Conservation (phyloP, 352 stramenopile species). For the Pythium dissotocum region DNA sequence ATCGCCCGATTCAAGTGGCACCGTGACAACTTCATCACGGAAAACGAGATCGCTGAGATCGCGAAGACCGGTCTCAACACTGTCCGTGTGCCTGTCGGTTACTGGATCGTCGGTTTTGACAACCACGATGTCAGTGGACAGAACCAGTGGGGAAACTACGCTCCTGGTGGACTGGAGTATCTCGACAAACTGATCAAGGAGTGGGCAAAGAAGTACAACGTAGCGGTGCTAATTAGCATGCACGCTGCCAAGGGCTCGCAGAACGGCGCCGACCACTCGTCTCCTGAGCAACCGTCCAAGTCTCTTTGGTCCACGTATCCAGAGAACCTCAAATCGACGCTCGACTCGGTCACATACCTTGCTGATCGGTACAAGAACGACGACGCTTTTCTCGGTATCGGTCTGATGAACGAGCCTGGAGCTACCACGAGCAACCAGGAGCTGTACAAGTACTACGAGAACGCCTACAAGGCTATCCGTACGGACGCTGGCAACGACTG, state of each 20-base stretch:
- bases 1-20: conserved; percentile 51
- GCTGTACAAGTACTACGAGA: conserved; percentile 77
- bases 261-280: conserved; percentile 75
- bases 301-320: conserved; percentile 48
- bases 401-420: conserved; percentile 74
- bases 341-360: conserved; percentile 47
- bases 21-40: conserved; percentile 66
- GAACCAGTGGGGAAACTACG: conserved; percentile 51
- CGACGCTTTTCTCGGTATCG: conserved; percentile 72
- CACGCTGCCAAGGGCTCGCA: conserved; percentile 74
- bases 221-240: conserved; percentile 56
- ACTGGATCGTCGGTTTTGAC: conserved; percentile 79
- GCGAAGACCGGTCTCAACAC: conserved; percentile 69
- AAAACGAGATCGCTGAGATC: conserved; percentile 65
- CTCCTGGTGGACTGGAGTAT: conserved; percentile 47
- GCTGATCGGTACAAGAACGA: conserved; percentile 68
- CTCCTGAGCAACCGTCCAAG: conserved; percentile 40
- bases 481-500: conserved; percentile 52
- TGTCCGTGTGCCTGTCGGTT: conserved; percentile 76
- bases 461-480: conserved; percentile 64
- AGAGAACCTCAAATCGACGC: conserved; percentile 66
- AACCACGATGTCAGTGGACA: conserved; percentile 44
- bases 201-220: conserved; percentile 45
- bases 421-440: conserved; percentile 47
- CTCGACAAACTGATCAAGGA: conserved; percentile 41